Base-by-base conservation (phyloP, 805 yeast species). In the Priceomyces carsonii region DNA sequence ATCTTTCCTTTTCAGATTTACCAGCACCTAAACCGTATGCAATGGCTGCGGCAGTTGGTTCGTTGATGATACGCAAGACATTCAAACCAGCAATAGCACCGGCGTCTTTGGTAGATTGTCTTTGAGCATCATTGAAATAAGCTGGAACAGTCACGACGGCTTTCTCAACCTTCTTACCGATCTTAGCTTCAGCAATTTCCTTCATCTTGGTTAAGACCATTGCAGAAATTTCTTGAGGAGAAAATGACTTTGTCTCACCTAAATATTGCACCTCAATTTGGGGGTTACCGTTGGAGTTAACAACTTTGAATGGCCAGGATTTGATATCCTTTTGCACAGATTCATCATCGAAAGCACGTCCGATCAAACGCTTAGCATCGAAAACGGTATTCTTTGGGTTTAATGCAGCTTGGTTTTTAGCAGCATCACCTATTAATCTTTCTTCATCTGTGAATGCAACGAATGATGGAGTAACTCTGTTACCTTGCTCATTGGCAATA, bases 1-100 rank as follows among this genome's bases (percentile, higher is more conserved):
- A 82, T 63, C 70, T 67, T 59, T 66, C 73, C 61, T 68, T 68
- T 57, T 69, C 74, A 36, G 69, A 63, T 52, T 63, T 63, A 63
- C 87, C 88, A 43, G 69, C 64, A 80, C 91, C 95, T 56, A 90
- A 78, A 72, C 96, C 96, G 74, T 89, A 89, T 50, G 96, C 96
- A 70, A 88, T 86, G 47, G 96, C 96, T 49, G 96, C 96, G 34
- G 96, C 96, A 46, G 96, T 89, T 56, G 74, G 74, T 62, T 68
- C 74, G 65, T 68, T 68, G 47, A 68, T 68, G 51, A 68, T 68
- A 55, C 74, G 57, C 55, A 68, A 65, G 48, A 68, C 74, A 63
- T 68, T 68, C 55, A 68, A 67, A 53, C 74, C 74, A 43, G 74
- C 62, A 58, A 68, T 68, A 61, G 71, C 69, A 68, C 74, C 74